Percentiles rank a stretch among this genome's conserved stretches.
phyloP scores from a whole-genome alignment of 169 alveolate species.

The Plasmodium adleri region DNA sequence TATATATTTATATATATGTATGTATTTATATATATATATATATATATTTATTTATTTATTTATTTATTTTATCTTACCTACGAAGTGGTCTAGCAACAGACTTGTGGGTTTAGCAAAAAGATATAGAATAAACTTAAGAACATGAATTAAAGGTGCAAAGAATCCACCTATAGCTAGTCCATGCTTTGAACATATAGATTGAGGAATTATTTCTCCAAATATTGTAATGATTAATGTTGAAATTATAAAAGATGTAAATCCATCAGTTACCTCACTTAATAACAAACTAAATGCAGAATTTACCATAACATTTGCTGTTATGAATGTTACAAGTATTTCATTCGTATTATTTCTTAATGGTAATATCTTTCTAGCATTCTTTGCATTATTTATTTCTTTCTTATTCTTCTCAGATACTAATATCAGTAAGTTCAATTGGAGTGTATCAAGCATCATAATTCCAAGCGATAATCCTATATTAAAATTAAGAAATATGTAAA shows the following conservation, averaged over 20 bases:
- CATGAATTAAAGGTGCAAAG: conserved; percentile 83
- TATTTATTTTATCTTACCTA: conserved; percentile 70
- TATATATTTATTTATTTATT: neutral
- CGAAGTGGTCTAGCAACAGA: conserved; percentile 77
- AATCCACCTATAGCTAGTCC: conserved; percentile 90
- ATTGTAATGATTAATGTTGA: conserved; percentile 88
- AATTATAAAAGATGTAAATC: conserved; percentile 86
- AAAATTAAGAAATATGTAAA: neutral
- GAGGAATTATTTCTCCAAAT: conserved; percentile 93
- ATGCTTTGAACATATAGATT: conserved; percentile 90
- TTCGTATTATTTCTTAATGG: conserved; percentile 91
- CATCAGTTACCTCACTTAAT: conserved; percentile 88
- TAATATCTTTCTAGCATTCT: conserved; percentile 87
- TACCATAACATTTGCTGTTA: conserved; percentile 91
- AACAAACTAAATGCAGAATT: conserved; percentile 90
- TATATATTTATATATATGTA: neutral
- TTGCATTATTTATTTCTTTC: conserved; percentile 82
- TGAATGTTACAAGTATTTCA: conserved; percentile 88
- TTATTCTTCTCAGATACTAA: conserved; percentile 82
- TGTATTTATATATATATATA: conserved; percentile 8
- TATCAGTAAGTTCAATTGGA: conserved; percentile 88
- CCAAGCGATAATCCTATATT: conserved; percentile 90
- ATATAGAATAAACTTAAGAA: conserved; percentile 78
- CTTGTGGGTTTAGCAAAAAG: conserved; percentile 88
- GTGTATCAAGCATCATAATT: conserved; percentile 89